phyloP scores from a whole-genome alignment of 2,329 filamentous ascomycete genomes.

The Fusarium papillatum region DNA sequence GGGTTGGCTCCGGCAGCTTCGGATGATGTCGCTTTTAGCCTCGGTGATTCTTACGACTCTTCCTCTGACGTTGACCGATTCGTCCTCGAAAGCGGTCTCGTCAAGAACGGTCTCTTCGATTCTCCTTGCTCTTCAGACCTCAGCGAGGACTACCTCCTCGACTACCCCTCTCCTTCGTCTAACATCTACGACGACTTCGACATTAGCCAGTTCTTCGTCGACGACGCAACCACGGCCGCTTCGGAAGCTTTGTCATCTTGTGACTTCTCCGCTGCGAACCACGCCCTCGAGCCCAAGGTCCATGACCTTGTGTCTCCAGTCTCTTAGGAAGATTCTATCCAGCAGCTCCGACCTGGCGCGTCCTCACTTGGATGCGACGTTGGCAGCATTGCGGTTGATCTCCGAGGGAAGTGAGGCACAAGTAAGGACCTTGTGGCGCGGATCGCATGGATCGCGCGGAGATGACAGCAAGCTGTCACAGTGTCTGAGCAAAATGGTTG shows the following conservation, averaged over 20 bases:
- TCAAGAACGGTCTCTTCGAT: constrained; percentile 70
- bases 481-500: constrained; percentile 54
- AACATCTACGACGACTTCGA: constrained; percentile 61
- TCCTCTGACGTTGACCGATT: constrained; percentile 80
- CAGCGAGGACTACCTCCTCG: background rate
- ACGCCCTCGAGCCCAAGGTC: constrained; percentile 65
- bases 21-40: constrained; percentile 74
- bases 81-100: constrained; percentile 76
- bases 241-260: constrained; percentile 63
- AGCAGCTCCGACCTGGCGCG: constrained; percentile 82
- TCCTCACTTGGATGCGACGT: constrained; percentile 81
- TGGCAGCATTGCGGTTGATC: constrained; percentile 79
- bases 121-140: constrained; percentile 72
- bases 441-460: constrained; percentile 53
- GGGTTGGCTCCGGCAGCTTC: constrained; percentile 66
- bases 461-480: constrained; percentile 50
- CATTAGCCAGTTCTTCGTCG: constrained; percentile 68
- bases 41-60: constrained; percentile 77
- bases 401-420: constrained; percentile 68
- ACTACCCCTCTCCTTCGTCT: constrained; percentile 68
- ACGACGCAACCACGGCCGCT: constrained; percentile 61
- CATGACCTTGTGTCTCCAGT: constrained; percentile 71
- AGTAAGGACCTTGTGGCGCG: constrained; percentile 54
- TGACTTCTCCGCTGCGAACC: constrained; percentile 66
- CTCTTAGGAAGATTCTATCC: constrained; percentile 76